phyloP scores from a whole-genome alignment of 148 eudicot species.

The Chenopodium berlandieri region DNA sequence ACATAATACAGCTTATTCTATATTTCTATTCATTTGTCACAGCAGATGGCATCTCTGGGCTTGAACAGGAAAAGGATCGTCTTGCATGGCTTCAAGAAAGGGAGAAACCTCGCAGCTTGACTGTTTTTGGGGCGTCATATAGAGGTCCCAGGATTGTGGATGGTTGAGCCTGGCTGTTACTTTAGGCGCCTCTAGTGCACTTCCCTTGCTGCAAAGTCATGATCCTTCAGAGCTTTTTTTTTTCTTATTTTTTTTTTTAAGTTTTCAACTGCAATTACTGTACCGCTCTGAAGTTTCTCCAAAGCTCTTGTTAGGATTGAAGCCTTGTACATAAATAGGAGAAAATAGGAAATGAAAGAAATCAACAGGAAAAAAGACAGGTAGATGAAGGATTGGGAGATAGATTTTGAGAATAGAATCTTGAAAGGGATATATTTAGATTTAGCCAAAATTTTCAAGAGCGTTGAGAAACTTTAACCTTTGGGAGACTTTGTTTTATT shows the following conservation, averaged over 20 bases:
- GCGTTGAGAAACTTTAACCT: background rate
- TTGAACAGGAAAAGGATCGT: constrained; percentile 45
- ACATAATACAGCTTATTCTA: background rate
- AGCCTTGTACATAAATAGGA: constrained; percentile 25
- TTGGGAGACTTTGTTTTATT: background rate
- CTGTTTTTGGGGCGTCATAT: constrained; percentile 52
- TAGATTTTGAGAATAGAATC: background rate
- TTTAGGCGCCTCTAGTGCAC: background rate
- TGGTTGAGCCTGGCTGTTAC: background rate
- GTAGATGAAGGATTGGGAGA: background rate
- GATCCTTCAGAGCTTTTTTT: background rate
- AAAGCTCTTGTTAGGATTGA: background rate
- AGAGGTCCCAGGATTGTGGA: constrained; percentile 60
- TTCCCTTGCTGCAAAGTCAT: background rate
- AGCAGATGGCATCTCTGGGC: constrained; percentile 41
- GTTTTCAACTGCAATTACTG: background rate
- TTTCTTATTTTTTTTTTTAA: background rate
- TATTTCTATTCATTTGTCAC: background rate
- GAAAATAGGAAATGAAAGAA: background rate
- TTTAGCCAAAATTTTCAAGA: background rate
- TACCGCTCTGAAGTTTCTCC: background rate
- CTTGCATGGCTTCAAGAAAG: constrained; percentile 78
- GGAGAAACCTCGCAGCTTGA: constrained; percentile 55
- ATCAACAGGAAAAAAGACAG: background rate
- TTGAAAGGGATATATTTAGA: constrained; percentile 2